These are phyloP conservation scores for Massarina eburnea DNA, from an alignment of 2,329 filamentous ascomycete species.

Conservation along the genomic window DNA sequence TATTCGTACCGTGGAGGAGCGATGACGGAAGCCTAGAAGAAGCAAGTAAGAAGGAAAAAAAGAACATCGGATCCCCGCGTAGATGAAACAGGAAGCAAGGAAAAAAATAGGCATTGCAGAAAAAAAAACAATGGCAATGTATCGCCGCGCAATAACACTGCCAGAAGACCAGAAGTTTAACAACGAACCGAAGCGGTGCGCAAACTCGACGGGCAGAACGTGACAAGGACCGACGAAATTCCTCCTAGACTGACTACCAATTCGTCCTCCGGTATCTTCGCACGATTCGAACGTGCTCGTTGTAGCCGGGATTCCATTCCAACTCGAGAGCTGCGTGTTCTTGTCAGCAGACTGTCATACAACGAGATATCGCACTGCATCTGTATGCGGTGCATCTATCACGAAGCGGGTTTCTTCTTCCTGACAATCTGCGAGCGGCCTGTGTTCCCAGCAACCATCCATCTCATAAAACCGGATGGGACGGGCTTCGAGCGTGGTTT, in stretches of 20 bases:
- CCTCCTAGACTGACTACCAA: neutral
- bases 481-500: constrained; percentile 1
- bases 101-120: neutral
- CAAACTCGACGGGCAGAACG: neutral
- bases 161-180: neutral
- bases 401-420: constrained; percentile 7
- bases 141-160: neutral
- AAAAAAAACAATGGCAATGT: neutral
- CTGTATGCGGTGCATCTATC: neutral
- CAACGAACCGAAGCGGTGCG: neutral
- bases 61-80: neutral
- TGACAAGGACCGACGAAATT: neutral
- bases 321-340: constrained; percentile 9
- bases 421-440: constrained; percentile 7
- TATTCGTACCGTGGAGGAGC: neutral
- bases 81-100: no score
- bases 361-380: neutral
- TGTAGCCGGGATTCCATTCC: constrained; percentile 6
- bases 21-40: neutral
- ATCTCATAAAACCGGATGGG: constrained; percentile 10
- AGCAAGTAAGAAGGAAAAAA: neutral
- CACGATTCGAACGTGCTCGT: constrained; percentile 9
- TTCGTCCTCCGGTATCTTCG: constrained; percentile 8
- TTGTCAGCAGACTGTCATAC: constrained; percentile 9
- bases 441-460: constrained; percentile 10